These are phyloP conservation scores for Lactarius hatsudake DNA, from an alignment of 768 basidiomycete genomes.

Conservation along the genomic window DNA sequence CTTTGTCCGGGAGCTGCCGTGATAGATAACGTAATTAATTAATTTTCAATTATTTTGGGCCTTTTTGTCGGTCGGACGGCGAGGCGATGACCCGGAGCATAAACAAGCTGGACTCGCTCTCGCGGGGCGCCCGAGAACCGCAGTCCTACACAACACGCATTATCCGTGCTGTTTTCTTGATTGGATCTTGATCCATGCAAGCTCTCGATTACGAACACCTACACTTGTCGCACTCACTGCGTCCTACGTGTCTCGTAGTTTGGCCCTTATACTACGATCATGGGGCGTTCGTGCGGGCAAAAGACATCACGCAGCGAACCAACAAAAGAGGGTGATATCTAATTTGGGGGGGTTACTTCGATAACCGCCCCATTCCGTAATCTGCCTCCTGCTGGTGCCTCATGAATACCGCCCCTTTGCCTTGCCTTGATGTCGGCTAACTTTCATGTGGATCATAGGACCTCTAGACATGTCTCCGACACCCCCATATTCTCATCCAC, in stretches of 20 bases:
- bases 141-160: slow-evolving; percentile 9
- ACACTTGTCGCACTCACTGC: neutral
- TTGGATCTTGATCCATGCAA: neutral
- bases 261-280: neutral
- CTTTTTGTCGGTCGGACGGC: neutral
- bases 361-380: slow-evolving; percentile 4
- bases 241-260: neutral
- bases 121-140: neutral
- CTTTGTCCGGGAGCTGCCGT: neutral
- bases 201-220: neutral
- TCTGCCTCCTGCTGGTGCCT: slow-evolving; percentile 2
- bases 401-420: slow-evolving; percentile 13
- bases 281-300: neutral
- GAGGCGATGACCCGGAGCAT: neutral
- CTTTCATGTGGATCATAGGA: neutral
- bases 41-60: neutral
- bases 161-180: slow-evolving; percentile 8
- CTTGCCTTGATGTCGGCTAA: slow-evolving; percentile 6
- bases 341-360: neutral
- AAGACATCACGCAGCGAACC: neutral
- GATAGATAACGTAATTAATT: neutral
- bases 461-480: neutral
- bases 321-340: neutral
- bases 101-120: neutral
- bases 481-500: neutral